Base-by-base conservation (phyloP, 2,329 filamentous ascomycete genomes). In the Claviceps lovelessii region DNA sequence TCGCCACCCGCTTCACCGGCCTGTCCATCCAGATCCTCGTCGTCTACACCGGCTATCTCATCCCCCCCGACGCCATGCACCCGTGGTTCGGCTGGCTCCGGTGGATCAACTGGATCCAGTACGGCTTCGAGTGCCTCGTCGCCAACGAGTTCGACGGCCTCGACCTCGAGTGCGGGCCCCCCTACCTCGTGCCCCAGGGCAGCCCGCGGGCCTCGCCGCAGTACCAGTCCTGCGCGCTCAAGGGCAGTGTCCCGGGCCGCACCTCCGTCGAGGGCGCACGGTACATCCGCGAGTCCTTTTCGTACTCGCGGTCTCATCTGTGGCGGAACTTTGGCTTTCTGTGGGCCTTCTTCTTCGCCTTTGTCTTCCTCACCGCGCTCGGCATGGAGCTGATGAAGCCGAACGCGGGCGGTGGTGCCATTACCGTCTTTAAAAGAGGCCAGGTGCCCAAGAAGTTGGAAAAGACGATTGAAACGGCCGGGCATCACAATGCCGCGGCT, bases 281-380 rank as follows among this genome's bases (percentile, higher is more conserved):
- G 0, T 87, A 83, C 52, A 70, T 87, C 61, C 28, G 67, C 67
- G 9, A 72, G 67, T 65, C 68, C 4, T 84, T 79, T 59, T 65
- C 70, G 2, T 88, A 86, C 63, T 72, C 68, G 5, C 69, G 76
- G 1, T 68, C 70, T 0, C 77, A 88, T 60, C 69, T 84, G 8
- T 88, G 85, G 85, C 81, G 87, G 4, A 90, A 91, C 65, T 89
- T 87, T 62, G 87, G 85, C 37, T 83, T 90, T 4, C 69, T 93
- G 1, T 81, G 90, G 60, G 87, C 84, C 0, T 93, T 88, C 60
- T 79, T 81, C 1, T 73, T 88, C 1, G 76, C 89, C 5, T 94
- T 91, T 63, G 78, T 94, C 13, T 60, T 83, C 11, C 68, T 91
- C 35, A 91, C 87, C 0, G 77, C 85, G 5, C 60, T 86, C 28